Evolutionary conservation across 345 rosid genomes (phyloP).

Genomic region (Rhizophora apiculata): DNA sequence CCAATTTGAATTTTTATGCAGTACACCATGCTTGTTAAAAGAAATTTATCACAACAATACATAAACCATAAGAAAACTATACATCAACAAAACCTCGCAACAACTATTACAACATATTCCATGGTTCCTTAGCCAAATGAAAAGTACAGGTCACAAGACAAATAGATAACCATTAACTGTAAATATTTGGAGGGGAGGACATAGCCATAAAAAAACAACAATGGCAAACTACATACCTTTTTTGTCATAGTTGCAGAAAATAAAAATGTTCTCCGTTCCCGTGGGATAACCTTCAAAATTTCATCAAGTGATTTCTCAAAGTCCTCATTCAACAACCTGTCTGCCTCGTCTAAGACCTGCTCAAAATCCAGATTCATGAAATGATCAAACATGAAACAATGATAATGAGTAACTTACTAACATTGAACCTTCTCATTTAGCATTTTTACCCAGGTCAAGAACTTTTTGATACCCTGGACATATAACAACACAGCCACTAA

Average conservation of each 20-base stretch:
- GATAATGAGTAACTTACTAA: not conserved
- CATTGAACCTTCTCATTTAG: not conserved
- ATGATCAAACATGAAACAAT: not conserved
- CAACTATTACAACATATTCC: too few relatives aligned
- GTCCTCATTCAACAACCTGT: constrained; percentile 86
- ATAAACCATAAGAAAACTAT: too few relatives aligned
- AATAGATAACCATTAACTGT: too few relatives aligned
- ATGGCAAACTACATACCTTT: constrained; percentile 43
- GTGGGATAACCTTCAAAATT: constrained; percentile 70
- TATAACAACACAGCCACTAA: not conserved
- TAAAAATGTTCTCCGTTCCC: constrained; percentile 64
- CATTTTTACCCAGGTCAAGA: constrained; percentile 1
- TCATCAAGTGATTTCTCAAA: constrained; percentile 87
- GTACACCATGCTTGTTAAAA: too few relatives aligned
- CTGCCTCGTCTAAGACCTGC: constrained; percentile 96
- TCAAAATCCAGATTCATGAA: constrained; percentile 10
- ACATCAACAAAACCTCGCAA: too few relatives aligned
- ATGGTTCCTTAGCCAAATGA: too few relatives aligned
- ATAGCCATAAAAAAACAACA: too few relatives aligned
- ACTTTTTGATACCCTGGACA: not conserved
- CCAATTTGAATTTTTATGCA: too few relatives aligned
- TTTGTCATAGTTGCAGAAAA: constrained; percentile 99
- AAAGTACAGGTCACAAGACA: too few relatives aligned
- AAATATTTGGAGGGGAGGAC: too few relatives aligned
- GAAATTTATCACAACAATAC: too few relatives aligned